Conservation (phyloP, 768 basidiomycete genomes). For the Mycena crocata region DNA sequence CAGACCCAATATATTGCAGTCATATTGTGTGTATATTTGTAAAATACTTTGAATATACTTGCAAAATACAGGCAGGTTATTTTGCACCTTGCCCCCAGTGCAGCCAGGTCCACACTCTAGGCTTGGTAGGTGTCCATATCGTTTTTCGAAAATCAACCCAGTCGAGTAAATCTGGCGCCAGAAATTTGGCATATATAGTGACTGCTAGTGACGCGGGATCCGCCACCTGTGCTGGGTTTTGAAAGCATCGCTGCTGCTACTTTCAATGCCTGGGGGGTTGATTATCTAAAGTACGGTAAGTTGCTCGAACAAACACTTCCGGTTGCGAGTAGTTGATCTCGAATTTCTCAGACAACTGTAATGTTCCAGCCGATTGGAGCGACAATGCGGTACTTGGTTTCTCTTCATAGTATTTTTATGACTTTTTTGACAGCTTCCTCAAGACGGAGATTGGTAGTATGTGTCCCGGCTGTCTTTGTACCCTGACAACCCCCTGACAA, state of each 20-base stretch:
- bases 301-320: background rate
- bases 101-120: slow-evolving; percentile 56
- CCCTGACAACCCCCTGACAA: no score
- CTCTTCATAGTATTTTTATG: slow-evolving; percentile 21
- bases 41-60: no score
- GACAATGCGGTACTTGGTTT: slow-evolving; percentile 41
- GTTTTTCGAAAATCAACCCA: no score
- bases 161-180: background rate
- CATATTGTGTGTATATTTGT: no score
- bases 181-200: slow-evolving; percentile 41
- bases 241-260: slow-evolving; percentile 64
- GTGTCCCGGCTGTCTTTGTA: no score
- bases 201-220: slow-evolving; percentile 70
- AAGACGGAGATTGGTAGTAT: slow-evolving; percentile 60
- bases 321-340: background rate
- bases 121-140: slow-evolving; percentile 37
- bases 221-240: slow-evolving; percentile 61
- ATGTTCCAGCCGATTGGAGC: slow-evolving; percentile 63
- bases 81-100: no score
- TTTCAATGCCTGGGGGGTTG: slow-evolving; percentile 65
- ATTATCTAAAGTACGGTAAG: slow-evolving; percentile 69
- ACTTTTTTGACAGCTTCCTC: slow-evolving; percentile 42
- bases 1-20: no score
- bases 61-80: no score
- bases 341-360: slow-evolving; percentile 59